Conservation (phyloP, 1,284 basidiomycete species). For the Apiotrichum domesticum region DNA sequence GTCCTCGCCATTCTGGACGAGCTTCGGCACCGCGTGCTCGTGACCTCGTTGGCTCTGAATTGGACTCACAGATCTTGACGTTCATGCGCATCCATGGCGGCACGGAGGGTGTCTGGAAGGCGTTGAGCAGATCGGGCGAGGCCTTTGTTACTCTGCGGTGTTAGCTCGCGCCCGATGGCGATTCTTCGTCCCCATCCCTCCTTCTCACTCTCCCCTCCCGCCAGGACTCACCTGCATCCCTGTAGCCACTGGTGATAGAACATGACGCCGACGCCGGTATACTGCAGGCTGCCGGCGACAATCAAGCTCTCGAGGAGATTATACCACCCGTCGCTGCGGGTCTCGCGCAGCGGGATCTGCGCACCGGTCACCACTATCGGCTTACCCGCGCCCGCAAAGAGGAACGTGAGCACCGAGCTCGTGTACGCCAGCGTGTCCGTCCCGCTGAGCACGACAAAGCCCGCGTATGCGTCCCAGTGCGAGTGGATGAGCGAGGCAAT, state of each 20-base stretch:
- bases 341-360: conserved; percentile 40
- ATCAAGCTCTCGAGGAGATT: conserved; percentile 40
- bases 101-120: conserved; percentile 38
- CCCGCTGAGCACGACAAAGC: conserved; percentile 41
- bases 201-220: not conserved
- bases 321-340: conserved; percentile 41
- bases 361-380: conserved; percentile 43
- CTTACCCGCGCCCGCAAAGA: conserved; percentile 40
- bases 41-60: too few relatives aligned
- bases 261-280: conserved; percentile 40
- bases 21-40: too few relatives aligned
- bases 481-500: conserved; percentile 37
- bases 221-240: conserved; percentile 23
- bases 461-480: conserved; percentile 41
- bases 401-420: conserved; percentile 38
- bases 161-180: too few relatives aligned
- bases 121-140: conserved; percentile 36
- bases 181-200: too few relatives aligned
- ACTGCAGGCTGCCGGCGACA: conserved; percentile 38
- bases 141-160: conserved; percentile 32
- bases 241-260: conserved; percentile 39
- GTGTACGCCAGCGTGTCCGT: conserved; percentile 46
- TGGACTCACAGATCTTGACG: conserved; percentile 41
- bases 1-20: too few relatives aligned
- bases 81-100: conserved; percentile 39